These are phyloP conservation scores for Kluyveromyces starmeri DNA, from an alignment of 805 yeast genomes.

Conservation along the genomic window DNA sequence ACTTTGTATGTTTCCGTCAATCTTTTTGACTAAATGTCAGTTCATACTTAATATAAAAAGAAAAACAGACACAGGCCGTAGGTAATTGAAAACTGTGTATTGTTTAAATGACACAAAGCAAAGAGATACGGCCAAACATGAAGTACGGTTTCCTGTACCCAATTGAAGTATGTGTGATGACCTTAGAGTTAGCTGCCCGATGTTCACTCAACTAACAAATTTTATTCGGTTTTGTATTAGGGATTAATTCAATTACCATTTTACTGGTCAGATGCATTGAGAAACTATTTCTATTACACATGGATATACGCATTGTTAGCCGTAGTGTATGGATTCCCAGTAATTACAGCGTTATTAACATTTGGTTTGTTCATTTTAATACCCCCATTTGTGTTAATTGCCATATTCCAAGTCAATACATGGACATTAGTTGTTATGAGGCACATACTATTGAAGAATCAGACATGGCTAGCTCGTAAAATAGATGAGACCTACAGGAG, in stretches of 20 bases:
- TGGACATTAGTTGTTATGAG: constrained; percentile 4
- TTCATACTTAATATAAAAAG: no score
- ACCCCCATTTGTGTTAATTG: constrained; percentile 1
- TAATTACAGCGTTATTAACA: not conserved
- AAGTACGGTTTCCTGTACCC: not conserved
- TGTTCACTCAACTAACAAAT: not conserved
- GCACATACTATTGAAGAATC: constrained; percentile 1
- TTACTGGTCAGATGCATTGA: constrained; percentile 5
- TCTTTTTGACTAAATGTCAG: no score
- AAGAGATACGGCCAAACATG: not conserved
- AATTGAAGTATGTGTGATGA: not conserved
- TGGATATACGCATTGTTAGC: constrained; percentile 1
- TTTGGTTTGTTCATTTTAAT: constrained; percentile 1
- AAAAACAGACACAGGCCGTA: no score
- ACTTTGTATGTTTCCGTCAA: no score
- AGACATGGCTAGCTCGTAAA: constrained; percentile 4
- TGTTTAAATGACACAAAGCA: constrained; percentile 3
- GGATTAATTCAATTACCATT: constrained; percentile 1
- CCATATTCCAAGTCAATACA: constrained; percentile 3
- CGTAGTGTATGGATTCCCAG: not conserved
- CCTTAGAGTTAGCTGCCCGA: not conserved
- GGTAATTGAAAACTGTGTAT: no score
- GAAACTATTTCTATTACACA: constrained; percentile 4
- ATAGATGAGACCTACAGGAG: constrained; percentile 3
- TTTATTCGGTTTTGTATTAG: not conserved